These are phyloP conservation scores for Trypanosoma cruzi DNA, from an alignment of 208 protist species.

Conservation along the genomic window DNA sequence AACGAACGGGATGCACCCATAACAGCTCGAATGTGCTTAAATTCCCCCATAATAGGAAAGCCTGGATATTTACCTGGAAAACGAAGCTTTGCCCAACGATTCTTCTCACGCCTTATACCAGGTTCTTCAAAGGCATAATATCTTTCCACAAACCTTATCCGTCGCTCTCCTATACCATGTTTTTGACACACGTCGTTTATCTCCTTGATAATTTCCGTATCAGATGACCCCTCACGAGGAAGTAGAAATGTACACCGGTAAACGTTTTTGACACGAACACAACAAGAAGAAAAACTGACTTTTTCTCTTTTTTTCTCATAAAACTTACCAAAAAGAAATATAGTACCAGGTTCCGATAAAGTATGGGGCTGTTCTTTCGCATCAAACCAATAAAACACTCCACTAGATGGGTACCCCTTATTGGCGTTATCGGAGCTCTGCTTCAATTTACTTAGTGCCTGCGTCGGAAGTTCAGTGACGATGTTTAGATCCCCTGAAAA, in stretches of 20 bases:
- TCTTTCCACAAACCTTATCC: slow-evolving; percentile 89
- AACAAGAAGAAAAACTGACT: slow-evolving; percentile 63
- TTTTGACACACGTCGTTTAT: slow-evolving; percentile 74
- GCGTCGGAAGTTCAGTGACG: slow-evolving; percentile 22
- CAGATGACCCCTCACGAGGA: slow-evolving; percentile 52
- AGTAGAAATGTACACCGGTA: slow-evolving; percentile 79
- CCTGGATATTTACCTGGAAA: slow-evolving; percentile 80
- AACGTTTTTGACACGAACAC: slow-evolving; percentile 84
- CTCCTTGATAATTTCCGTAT: slow-evolving; percentile 81
- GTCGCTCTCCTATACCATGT: slow-evolving; percentile 72
- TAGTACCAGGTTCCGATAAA: slow-evolving; percentile 68
- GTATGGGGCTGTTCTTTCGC: slow-evolving; percentile 82
- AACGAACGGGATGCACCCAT: slow-evolving; percentile 84
- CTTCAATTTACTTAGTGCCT: not conserved
- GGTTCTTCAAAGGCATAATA: slow-evolving; percentile 94
- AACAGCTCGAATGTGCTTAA: slow-evolving; percentile 74
- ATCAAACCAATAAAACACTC: slow-evolving; percentile 80
- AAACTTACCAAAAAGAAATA: slow-evolving; percentile 92
- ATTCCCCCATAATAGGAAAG: slow-evolving; percentile 37
- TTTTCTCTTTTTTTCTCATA: slow-evolving; percentile 37
- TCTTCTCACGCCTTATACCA: slow-evolving; percentile 76
- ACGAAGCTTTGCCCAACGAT: slow-evolving; percentile 89
- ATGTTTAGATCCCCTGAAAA: slow-evolving; percentile 28
- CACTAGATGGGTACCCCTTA: not conserved
- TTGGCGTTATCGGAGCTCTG: not conserved